These are phyloP conservation scores for Leccinum obscurum DNA, from an alignment of 768 basidiomycete species.

Conservation along the genomic window DNA sequence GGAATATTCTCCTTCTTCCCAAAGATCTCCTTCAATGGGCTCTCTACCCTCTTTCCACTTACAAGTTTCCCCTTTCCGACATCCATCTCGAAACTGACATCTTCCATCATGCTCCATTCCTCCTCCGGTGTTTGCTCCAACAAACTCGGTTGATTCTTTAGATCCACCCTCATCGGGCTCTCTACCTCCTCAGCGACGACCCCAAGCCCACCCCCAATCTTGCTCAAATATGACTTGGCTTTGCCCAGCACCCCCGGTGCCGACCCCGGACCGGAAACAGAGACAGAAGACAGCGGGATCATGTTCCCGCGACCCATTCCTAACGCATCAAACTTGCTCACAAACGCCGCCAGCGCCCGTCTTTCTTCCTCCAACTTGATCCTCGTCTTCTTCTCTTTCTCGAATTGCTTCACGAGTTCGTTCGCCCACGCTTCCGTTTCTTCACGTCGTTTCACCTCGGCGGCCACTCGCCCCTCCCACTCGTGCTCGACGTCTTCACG, in stretches of 20 bases:
- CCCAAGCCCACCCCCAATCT: slow-evolving; percentile 25
- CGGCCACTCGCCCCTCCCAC: slow-evolving; percentile 60
- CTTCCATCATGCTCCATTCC: slow-evolving; percentile 45
- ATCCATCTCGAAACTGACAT: slow-evolving; percentile 55
- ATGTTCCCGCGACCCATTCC: slow-evolving; percentile 46
- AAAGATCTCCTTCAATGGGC: slow-evolving; percentile 28
- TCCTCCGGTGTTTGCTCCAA: slow-evolving; percentile 63
- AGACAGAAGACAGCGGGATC: slow-evolving; percentile 32
- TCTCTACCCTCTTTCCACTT: slow-evolving; percentile 35
- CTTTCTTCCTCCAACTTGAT: slow-evolving; percentile 75
- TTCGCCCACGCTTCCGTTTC: slow-evolving; percentile 74
- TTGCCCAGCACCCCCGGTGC: slow-evolving; percentile 32
- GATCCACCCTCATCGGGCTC: slow-evolving; percentile 55
- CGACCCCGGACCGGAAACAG: slow-evolving; percentile 5
- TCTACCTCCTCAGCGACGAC: slow-evolving; percentile 35
- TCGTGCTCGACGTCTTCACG: slow-evolving; percentile 76
- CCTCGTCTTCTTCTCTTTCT: slow-evolving; percentile 76
- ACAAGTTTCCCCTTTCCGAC: slow-evolving; percentile 21
- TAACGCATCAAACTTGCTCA: slow-evolving; percentile 77
- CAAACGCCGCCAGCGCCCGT: slow-evolving; percentile 75
- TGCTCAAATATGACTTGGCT: slow-evolving; percentile 52
- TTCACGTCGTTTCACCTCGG: slow-evolving; percentile 57
- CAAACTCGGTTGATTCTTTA: slow-evolving; percentile 48
- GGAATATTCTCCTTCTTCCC: slow-evolving; percentile 31
- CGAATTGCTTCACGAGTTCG: slow-evolving; percentile 72